These are phyloP conservation scores for Suhomyces bribrorum DNA, from an alignment of 1,139 yeast species.

Conservation along the genomic window DNA sequence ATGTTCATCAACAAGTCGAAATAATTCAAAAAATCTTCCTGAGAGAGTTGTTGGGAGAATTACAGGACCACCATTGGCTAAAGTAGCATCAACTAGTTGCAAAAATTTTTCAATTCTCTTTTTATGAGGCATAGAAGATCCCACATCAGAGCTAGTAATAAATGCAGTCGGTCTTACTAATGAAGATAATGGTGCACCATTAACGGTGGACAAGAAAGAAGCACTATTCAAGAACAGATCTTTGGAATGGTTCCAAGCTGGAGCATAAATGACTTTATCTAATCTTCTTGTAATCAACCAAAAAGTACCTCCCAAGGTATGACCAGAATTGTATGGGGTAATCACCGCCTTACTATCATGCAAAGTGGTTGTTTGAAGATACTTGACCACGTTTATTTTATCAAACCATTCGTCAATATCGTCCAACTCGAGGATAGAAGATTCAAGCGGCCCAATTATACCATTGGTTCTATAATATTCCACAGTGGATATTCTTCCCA, in stretches of 20 bases:
- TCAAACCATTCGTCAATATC: conserved; percentile 85
- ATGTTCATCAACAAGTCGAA: conserved; percentile 66
- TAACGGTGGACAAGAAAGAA: conserved; percentile 52
- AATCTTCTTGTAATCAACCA: conserved; percentile 78
- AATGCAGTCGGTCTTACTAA: conserved; percentile 81
- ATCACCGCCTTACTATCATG: conserved; percentile 62
- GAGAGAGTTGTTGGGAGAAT: conserved; percentile 83
- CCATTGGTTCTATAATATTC: conserved; percentile 78
- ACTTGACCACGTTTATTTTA: conserved; percentile 65
- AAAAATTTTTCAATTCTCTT: conserved; percentile 66
- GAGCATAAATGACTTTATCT: conserved; percentile 83
- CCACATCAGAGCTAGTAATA: conserved; percentile 74
- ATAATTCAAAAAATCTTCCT: conserved; percentile 77
- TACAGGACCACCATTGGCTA: conserved; percentile 74
- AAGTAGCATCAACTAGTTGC: conserved; percentile 62
- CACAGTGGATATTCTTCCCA: conserved; percentile 83
- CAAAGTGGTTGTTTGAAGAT: conserved; percentile 71
- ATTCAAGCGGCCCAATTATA: conserved; percentile 68
- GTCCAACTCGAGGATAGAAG: conserved; percentile 61
- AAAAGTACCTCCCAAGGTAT: conserved; percentile 86
- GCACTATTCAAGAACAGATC: conserved; percentile 85
- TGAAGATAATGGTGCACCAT: conserved; percentile 58
- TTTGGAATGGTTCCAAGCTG: conserved; percentile 92
- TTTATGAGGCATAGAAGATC: conserved; percentile 65
- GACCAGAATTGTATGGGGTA: conserved; percentile 91